Evolutionary conservation across 768 basidiomycete species (phyloP), one percentile per base, ranked within the genome.

Genomic region (Filobasidium floriforme): DNA sequence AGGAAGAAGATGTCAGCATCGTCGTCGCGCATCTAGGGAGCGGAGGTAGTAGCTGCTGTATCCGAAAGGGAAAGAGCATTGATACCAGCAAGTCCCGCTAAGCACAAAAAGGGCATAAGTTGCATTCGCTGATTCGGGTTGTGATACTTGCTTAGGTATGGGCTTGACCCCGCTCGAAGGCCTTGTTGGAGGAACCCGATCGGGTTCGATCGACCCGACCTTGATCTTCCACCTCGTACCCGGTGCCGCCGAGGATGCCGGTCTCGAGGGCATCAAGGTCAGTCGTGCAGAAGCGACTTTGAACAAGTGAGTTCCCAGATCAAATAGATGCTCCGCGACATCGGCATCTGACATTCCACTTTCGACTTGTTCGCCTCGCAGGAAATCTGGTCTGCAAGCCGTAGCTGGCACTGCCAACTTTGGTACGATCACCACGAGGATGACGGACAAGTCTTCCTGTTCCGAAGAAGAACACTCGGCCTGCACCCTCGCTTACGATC

Each of bases 151-250:
- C 59, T 61, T 57, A 71, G 76, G 66, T 43, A 96, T 96, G 92
- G 92, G 91, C 2, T 83, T 96, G 43, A 92, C 92, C 0, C 92
- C 91, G 3, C 78, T 92, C n/a, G 85, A 86, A 63, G 91, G 91
- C 1, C 81, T 94, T 0, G 90, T 92, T 4, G 92, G 92, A 18
- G 90, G 89, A 1, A 93, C 92, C 0, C 86, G 92, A 59, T 84
- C 86, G 15, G 92, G 92, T 10, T 82, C 84, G 1, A 81, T 93
- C 73, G 92, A 96, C 77, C 89, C 91, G 15, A 86, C 86, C 49
- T 83, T 92, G 60, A 87, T 94, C 69, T 93, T 94, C 80, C 92
- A 94, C 74, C 87, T 88, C 75, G 88, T 76, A 81, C 83, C 65
- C 1, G 67, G 76, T 15, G 73, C 85, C 82, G 87, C 88, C 0